Conservation (phyloP, 78 protist species). For the Isochrysis galbana region DNA sequence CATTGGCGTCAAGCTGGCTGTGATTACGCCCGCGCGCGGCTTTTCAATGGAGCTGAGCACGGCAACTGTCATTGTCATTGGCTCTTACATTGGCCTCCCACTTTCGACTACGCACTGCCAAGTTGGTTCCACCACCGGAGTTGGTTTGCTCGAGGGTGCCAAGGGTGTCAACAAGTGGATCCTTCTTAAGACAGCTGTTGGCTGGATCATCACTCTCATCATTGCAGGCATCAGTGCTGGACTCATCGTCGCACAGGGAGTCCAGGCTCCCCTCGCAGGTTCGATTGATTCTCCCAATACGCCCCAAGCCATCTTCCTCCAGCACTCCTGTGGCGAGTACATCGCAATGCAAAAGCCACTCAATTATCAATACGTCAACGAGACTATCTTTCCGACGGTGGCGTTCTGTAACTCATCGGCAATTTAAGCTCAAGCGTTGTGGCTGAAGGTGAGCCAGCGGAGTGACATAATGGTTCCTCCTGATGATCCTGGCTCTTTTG, state of each 20-base stretch:
- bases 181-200: not conserved
- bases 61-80: slow-evolving; percentile 24
- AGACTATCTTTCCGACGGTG: not conserved
- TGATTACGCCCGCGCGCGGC: not conserved
- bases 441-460: too few relatives aligned
- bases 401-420: too few relatives aligned
- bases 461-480: too few relatives aligned
- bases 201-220: slow-evolving; percentile 59
- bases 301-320: not conserved
- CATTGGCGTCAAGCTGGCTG: not conserved
- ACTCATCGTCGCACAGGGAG: not conserved
- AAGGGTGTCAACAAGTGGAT: not conserved
- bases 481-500: too few relatives aligned
- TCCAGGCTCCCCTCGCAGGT: not conserved
- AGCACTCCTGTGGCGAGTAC: not conserved
- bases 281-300: not conserved
- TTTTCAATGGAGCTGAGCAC: slow-evolving; percentile 33
- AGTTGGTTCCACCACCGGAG: slow-evolving; percentile 57
- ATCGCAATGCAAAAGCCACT: not conserved
- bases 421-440: too few relatives aligned
- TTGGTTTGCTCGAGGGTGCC: slow-evolving; percentile 33
- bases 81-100: slow-evolving; percentile 42
- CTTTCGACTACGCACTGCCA: too few relatives aligned
- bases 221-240: slow-evolving; percentile 14
- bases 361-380: not conserved